Percentiles rank a stretch among this genome's conserved stretches.
These are phyloP conservation scores for Penicillium alfredii DNA, from an alignment of 495 filamentous ascomycete species.

Conservation along the genomic window DNA sequence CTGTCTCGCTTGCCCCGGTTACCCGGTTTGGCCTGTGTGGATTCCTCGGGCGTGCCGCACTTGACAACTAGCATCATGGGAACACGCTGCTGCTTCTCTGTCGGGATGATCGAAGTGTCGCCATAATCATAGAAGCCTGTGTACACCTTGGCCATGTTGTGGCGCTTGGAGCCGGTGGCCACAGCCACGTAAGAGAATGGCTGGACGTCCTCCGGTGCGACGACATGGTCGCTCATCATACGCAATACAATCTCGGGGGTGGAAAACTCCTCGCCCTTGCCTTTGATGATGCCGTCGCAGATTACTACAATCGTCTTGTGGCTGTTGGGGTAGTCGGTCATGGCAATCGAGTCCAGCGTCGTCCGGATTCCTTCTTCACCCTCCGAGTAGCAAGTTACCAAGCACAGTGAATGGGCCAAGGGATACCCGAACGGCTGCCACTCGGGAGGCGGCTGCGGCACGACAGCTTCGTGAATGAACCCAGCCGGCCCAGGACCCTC, in stretches of 20 bases:
- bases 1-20: slow-evolving; percentile 98
- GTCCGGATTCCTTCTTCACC: slow-evolving; percentile 88
- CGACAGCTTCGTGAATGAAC: slow-evolving; percentile 91
- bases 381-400: slow-evolving; percentile 97
- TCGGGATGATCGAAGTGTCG: slow-evolving; percentile 65
- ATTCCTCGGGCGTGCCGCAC: slow-evolving; percentile 87
- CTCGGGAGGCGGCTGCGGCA: slow-evolving; percentile 95
- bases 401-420: slow-evolving; percentile 83
- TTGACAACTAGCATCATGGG: slow-evolving; percentile 98
- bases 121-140: slow-evolving; percentile 98
- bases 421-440: slow-evolving; percentile 97
- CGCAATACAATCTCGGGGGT: slow-evolving; percentile 86
- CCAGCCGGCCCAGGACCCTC: slow-evolving; percentile 81
- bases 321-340: slow-evolving; percentile 98
- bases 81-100: slow-evolving; percentile 92
- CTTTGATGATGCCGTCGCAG: slow-evolving; percentile 97
- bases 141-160: slow-evolving; percentile 99
- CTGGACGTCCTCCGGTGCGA: slow-evolving; percentile 71
- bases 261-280: slow-evolving; percentile 77
- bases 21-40: slow-evolving; percentile 74
- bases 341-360: slow-evolving; percentile 92
- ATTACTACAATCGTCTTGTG: slow-evolving; percentile 95
- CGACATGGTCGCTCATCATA: slow-evolving; percentile 91
- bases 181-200: slow-evolving; percentile 96
- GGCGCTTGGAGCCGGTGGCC: slow-evolving; percentile 89